Conservation (phyloP, 352 stramenopile genomes). For the Phytophthora vignae region DNA sequence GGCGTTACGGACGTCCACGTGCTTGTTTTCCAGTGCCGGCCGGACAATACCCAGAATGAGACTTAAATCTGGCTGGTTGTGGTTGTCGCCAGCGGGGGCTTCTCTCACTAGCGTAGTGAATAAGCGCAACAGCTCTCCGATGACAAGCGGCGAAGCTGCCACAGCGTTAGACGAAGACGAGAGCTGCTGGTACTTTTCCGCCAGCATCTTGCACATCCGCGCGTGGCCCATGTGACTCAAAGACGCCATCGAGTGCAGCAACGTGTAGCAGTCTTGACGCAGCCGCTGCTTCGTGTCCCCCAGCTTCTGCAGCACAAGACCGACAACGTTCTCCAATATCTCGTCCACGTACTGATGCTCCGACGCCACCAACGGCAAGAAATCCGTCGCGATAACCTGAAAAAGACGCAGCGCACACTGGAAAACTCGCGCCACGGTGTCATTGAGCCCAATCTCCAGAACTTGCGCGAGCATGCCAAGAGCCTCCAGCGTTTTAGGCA, state of each 20-base stretch:
- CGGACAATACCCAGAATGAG: conserved; percentile 59
- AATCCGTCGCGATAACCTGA: conserved; percentile 76
- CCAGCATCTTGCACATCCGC: conserved; percentile 70
- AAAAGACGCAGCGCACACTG: conserved; percentile 80
- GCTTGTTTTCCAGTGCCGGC: conserved; percentile 80
- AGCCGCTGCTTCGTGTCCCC: conserved; percentile 82
- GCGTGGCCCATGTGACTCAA: conserved; percentile 67
- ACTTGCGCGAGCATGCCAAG: conserved; percentile 64
- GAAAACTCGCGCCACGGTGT: conserved; percentile 82
- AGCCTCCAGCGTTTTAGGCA: conserved; percentile 65
- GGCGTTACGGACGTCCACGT: conserved; percentile 81
- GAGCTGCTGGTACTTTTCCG: conserved; percentile 63
- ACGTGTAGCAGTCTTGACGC: conserved; percentile 73
- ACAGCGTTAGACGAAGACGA: conserved; percentile 36
- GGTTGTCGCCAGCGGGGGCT: conserved; percentile 16
- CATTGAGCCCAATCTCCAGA: conserved; percentile 75
- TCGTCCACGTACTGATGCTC: conserved; percentile 61
- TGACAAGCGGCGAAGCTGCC: conserved; percentile 58
- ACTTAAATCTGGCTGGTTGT: conserved; percentile 40
- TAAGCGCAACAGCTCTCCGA: conserved; percentile 71
- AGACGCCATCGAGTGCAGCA: conserved; percentile 69
- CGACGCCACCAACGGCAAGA: conserved; percentile 61
- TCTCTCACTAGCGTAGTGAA: conserved; percentile 69
- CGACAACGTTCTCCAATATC: conserved; percentile 67
- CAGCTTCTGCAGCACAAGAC: conserved; percentile 75